Evolutionary conservation across 805 yeast species (phyloP), one percentile per base, ranked within the genome.

Genomic region (Ogataea minuta): DNA sequence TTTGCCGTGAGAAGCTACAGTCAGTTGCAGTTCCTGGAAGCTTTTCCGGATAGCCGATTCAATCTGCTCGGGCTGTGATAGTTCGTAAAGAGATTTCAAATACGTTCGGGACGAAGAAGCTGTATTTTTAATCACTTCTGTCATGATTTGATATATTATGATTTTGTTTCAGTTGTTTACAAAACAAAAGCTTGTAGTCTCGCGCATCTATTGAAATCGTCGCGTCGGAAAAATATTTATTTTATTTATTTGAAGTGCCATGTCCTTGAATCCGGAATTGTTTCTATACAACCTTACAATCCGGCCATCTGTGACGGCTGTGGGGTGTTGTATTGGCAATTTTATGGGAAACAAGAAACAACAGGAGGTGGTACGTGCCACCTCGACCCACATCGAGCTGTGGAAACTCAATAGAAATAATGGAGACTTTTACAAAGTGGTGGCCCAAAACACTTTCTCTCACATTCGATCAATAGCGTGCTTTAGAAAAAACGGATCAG

Each of bases 21-120:
- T 71, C 15, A 63, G 47, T 54, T 89, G 97, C 0, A 93, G 85
- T 41, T 82, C 91, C 54, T 84, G 91, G 54, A 89, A 89, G 3
- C 81, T 78, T 41, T 74, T 79, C 1, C 84, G 79, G 51, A 82
- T 65, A 3, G 84, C 77, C 9, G 45, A 39, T 25, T 66, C 64
- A 19, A 77, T 60, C 41, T 67, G 71, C 20, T 62, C 66, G 9
- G 44, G 37, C 23, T 35, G 37, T 8, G 36, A 32, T 16, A 50
- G 25, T 13, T 46, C 47, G 6, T 39, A 21, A 12, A 50, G 25
- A 6, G 50, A 39, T 12, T 38, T 43, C 10, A 46, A 30, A 11
- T 39, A 37, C 24, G 28, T 34, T 31, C 37, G 30, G 9, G 39
- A 29, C 6, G 32, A 23, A 11, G 20, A 17, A 8, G 31, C 32